phyloP scores from a whole-genome alignment of 2,329 filamentous ascomycete species.

The Apiospora koreana region DNA sequence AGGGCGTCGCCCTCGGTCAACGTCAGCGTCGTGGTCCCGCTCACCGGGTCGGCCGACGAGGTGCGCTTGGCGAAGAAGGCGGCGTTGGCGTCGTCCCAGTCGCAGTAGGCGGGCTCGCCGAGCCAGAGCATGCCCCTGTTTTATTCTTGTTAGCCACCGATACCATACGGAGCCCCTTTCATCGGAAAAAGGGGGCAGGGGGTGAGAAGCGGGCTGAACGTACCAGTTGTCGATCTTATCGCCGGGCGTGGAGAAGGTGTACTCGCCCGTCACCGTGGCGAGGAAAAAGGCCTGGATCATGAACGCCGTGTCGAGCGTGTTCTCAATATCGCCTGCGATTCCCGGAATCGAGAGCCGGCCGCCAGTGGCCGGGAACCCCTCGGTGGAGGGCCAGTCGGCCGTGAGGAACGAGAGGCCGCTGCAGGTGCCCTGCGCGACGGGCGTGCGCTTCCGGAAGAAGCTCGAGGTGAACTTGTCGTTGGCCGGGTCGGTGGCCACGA shows the following conservation, averaged over 20 bases:
- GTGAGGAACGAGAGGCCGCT: constrained; percentile 10
- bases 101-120: constrained; percentile 16
- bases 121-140: constrained; percentile 18
- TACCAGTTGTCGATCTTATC: constrained; percentile 19
- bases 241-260: constrained; percentile 11
- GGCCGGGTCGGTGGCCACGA: constrained; percentile 10
- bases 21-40: constrained; percentile 10
- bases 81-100: constrained; percentile 21
- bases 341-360: constrained; percentile 11
- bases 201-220: not conserved
- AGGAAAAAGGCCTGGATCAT: constrained; percentile 21
- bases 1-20: constrained; percentile 19
- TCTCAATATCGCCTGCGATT: not conserved
- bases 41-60: constrained; percentile 29
- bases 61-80: constrained; percentile 16
- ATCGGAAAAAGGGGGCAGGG: no score
- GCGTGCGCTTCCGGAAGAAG: constrained; percentile 15
- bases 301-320: constrained; percentile 10
- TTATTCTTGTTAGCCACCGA: not conserved
- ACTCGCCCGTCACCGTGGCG: constrained; percentile 14
- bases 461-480: constrained; percentile 13
- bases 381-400: not conserved
- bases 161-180: no score
- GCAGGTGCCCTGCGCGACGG: constrained; percentile 13
- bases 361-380: not conserved